Conservation (phyloP, 257 asterid species). For the Solanum etuberosum region DNA sequence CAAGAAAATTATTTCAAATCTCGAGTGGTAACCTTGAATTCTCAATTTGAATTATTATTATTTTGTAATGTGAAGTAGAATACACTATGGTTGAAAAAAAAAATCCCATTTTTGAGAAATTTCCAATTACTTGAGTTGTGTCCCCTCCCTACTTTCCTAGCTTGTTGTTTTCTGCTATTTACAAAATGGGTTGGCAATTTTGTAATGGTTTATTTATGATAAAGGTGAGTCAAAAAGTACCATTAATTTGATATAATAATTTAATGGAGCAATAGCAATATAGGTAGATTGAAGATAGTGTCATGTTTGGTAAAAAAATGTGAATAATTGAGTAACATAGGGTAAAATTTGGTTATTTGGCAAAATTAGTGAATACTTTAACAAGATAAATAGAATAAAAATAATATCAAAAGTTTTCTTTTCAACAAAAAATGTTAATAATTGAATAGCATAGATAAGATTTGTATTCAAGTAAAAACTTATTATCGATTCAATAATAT, state of each 20-base stretch:
- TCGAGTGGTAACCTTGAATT: neutral
- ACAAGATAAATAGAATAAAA: neutral
- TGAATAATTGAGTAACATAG: neutral
- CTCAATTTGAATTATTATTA: neutral
- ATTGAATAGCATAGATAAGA: neutral
- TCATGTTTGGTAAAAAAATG: neutral
- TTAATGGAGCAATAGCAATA: neutral
- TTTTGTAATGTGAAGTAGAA: neutral
- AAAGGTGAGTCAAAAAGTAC: neutral
- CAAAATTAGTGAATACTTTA: neutral
- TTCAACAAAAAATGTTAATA: neutral
- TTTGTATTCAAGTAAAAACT: neutral
- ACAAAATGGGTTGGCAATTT: neutral
- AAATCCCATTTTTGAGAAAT: neutral
- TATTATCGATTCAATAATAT: neutral
- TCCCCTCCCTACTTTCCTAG: neutral
- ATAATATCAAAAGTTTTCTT: neutral
- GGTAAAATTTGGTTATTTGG: neutral
- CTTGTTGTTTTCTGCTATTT: neutral
- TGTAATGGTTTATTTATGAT: neutral
- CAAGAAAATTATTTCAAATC: conserved; percentile 7
- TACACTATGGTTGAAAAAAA: neutral
- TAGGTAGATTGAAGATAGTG: neutral
- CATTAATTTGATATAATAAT: neutral
- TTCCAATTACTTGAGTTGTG: neutral